A percentile compares a stretch with the other conserved stretches of the same genome.
Conservation (phyloP, 768 basidiomycete genomes). For the Tricholoma furcatifolium region DNA sequence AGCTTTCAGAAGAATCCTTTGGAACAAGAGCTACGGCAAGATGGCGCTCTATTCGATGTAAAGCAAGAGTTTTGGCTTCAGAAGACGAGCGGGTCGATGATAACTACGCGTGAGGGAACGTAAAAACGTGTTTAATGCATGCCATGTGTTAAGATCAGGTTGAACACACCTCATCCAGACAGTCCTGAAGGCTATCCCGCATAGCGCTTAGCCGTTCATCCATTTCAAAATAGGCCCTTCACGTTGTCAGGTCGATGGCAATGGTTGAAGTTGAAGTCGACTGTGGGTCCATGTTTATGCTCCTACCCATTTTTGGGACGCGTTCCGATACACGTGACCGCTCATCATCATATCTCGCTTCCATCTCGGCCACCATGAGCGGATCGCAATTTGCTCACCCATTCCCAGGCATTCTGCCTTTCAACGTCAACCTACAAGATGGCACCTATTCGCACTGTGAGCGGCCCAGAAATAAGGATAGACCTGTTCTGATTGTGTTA, state of each 20-base stretch:
- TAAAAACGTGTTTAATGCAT: conserved; percentile 2
- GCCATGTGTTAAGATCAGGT: not conserved
- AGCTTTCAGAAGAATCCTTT: conserved; percentile 40
- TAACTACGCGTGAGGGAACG: conserved; percentile 43
- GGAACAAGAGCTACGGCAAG: conserved; percentile 49
- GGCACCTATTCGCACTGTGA: conserved; percentile 59
- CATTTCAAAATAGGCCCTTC: conserved; percentile 14
- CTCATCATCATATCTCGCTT: not conserved
- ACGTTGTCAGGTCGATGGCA: conserved; percentile 13
- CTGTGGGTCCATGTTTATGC: conserved; percentile 25
- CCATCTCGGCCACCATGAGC: not conserved
- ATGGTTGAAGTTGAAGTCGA: conserved; percentile 6
- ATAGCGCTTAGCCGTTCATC: conserved; percentile 30
- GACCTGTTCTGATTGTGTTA: not conserved
- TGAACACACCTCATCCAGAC: conserved; percentile 62
- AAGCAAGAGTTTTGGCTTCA: conserved; percentile 50
- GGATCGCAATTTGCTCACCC: too few species aligned
- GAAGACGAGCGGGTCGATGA: conserved; percentile 58
- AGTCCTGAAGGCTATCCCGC: conserved; percentile 51
- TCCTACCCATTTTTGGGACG: conserved; percentile 15
- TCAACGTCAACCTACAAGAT: conserved; percentile 30
- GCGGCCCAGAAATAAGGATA: conserved; percentile 14
- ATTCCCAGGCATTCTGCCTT: conserved; percentile 3
- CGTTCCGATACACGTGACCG: conserved; percentile 15
- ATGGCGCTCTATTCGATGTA: conserved; percentile 54